Base-by-base conservation (phyloP, 2,329 filamentous ascomycete genomes). In the Aspergillus transmontanensis region DNA sequence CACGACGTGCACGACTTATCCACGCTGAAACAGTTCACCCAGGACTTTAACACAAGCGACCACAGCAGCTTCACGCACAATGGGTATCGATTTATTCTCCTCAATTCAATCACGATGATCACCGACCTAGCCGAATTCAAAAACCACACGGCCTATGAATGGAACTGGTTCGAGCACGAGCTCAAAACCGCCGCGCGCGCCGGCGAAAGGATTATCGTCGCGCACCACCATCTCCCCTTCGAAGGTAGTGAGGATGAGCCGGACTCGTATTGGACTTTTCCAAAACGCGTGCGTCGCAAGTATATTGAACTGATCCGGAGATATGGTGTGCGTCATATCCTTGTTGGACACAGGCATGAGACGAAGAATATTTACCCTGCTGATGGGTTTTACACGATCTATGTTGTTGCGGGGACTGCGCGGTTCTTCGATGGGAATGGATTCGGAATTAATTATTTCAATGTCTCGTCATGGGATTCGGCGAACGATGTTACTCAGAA, bases 171-270 rank as follows among this genome's bases (percentile, higher is more conserved):
- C 48, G 58, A 59, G 46, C 14, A 43, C 3, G 46, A 53, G 28
- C 50, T 53, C 26, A 34, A 53, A 21, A 14, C 26, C 0, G 50
- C 50, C 16, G 11, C 26, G 2, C 28, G 26, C 19, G 32, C 30
- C 4, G 34, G 34, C 16, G 45, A 59, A 30, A 12, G 50, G 32
- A 59, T 59, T 19, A 26, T 59, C 48, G 58, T 59, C n/a, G 58
- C 58, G 34, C 58, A 59, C 14, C 58, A 59, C 48, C 58, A 59
- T 30, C 46, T 54, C n/a, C 58, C 58, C 16, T 59, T 59, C 16
- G 58, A 59, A n/a, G 2, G 16, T n/a, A 12, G 46, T 7, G 58
- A 59, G 48, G 46, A 59, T 2, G 58, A 59, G 39, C 7, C 30
- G 3, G 58, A 59, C 48, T 21, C 30, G 9, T 54, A 59, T 23